A percentile compares a stretch with the other conserved stretches of the same genome.
phyloP scores from a whole-genome alignment of 2,329 filamentous ascomycete genomes.

The Cytospora schulzeri region DNA sequence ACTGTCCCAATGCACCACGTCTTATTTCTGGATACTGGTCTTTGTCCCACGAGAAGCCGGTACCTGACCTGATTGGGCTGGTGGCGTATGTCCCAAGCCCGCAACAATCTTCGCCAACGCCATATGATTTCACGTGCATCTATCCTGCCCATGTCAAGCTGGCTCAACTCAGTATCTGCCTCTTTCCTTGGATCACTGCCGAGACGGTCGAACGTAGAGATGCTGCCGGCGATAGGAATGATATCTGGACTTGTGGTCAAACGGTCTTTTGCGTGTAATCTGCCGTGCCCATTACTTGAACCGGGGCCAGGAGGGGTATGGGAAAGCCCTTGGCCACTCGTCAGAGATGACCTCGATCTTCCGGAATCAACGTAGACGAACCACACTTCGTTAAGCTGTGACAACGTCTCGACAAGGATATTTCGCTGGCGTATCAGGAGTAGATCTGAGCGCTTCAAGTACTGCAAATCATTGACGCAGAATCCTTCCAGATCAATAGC shows the following conservation, averaged over 20 bases:
- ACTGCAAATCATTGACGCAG: constrained; percentile 15
- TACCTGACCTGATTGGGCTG: constrained; percentile 15
- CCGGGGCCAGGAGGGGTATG: background rate
- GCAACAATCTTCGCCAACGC: constrained; percentile 20
- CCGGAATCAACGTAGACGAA: background rate
- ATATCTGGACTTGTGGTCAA: background rate
- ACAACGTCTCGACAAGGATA: constrained; percentile 24
- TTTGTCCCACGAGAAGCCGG: constrained; percentile 7
- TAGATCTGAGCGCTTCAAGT: constrained; percentile 15
- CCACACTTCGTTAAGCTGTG: constrained; percentile 24
- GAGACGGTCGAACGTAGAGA: background rate
- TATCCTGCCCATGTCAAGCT: constrained; percentile 8
- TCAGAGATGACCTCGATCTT: background rate
- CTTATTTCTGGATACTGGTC: background rate
- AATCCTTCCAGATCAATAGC: constrained; percentile 2
- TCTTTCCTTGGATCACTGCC: constrained; percentile 3
- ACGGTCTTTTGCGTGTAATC: background rate
- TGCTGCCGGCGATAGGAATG: background rate
- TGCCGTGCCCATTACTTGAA: background rate
- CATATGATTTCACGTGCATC: constrained; percentile 23
- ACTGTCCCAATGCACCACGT: background rate
- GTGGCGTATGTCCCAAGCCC: constrained; percentile 9
- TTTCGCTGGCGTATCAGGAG: constrained; percentile 27
- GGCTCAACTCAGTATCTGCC: background rate
- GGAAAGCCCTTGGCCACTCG: background rate